These are phyloP conservation scores for Macrotyloma uniflorum DNA, from an alignment of 306 rosid genomes.

Conservation along the genomic window DNA sequence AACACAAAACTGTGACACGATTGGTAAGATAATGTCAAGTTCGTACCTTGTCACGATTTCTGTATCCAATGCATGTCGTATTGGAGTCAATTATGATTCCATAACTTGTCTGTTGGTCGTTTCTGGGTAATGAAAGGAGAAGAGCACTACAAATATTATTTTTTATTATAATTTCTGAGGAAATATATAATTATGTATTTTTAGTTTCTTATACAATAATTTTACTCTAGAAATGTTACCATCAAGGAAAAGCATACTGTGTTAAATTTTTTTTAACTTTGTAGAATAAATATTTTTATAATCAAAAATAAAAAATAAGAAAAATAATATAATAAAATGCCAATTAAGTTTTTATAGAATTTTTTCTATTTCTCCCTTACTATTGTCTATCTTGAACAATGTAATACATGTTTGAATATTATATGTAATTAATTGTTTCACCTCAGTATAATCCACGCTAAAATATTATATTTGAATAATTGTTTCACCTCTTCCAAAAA, in stretches of 20 bases:
- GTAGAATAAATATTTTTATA: no score
- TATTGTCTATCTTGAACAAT: no score
- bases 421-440: no score
- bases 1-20: neutral
- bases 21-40: neutral
- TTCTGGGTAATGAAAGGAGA: neutral
- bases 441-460: no score
- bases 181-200: no score
- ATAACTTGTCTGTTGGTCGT: neutral
- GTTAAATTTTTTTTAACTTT: no score
- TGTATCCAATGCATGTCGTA: neutral
- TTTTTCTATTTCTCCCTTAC: no score
- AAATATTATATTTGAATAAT: no score
- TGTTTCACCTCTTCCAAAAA: no score
- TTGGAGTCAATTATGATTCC: neutral
- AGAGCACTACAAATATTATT: no score
- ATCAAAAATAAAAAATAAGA: neutral
- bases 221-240: neutral
- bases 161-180: no score
- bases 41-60: slow-evolving; percentile 1
- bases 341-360: neutral
- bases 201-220: neutral
- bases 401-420: no score
- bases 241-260: neutral
- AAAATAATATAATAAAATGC: neutral